Evolutionary conservation across 805 yeast genomes (phyloP).

Genomic region (Starmera dryadoides): DNA sequence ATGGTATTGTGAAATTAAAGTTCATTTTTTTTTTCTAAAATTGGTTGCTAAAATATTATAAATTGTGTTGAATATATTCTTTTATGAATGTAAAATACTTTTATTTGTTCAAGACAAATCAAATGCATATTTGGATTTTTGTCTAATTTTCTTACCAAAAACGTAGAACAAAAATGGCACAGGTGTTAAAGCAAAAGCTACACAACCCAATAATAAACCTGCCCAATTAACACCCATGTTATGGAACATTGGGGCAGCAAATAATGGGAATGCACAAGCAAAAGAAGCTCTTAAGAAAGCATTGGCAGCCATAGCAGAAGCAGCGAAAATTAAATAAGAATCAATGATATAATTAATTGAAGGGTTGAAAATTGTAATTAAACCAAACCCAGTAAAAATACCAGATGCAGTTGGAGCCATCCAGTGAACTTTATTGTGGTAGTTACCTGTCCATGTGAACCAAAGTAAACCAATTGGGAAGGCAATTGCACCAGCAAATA

Average conservation of each 20-base stretch:
- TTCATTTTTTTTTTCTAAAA: too few species aligned
- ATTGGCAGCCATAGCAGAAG: conserved; percentile 73
- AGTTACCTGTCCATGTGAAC: conserved; percentile 86
- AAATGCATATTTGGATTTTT: conserved; percentile 51
- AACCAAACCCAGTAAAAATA: conserved; percentile 57
- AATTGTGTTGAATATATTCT: neutral
- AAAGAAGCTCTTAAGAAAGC: conserved; percentile 61
- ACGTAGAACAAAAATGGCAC: conserved; percentile 61
- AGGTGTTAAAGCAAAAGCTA: conserved; percentile 50
- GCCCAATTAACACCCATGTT: conserved; percentile 75
- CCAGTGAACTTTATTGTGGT: conserved; percentile 67
- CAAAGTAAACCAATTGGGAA: conserved; percentile 79
- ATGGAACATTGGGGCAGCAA: conserved; percentile 63
- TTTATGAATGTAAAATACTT: too few species aligned
- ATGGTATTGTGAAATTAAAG: too few species aligned
- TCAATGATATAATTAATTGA: conserved; percentile 69
- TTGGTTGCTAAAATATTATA: too few species aligned
- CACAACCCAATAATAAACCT: conserved; percentile 59
- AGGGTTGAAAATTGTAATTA: conserved; percentile 60
- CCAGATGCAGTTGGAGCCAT: conserved; percentile 70
- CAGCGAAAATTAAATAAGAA: conserved; percentile 62
- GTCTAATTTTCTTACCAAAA: conserved; percentile 52
- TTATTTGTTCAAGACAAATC: conserved; percentile 5
- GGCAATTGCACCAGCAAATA: conserved; percentile 62
- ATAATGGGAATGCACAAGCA: conserved; percentile 68